phyloP scores from a whole-genome alignment of 352 stramenopile species.

The Peronospora destructor region DNA sequence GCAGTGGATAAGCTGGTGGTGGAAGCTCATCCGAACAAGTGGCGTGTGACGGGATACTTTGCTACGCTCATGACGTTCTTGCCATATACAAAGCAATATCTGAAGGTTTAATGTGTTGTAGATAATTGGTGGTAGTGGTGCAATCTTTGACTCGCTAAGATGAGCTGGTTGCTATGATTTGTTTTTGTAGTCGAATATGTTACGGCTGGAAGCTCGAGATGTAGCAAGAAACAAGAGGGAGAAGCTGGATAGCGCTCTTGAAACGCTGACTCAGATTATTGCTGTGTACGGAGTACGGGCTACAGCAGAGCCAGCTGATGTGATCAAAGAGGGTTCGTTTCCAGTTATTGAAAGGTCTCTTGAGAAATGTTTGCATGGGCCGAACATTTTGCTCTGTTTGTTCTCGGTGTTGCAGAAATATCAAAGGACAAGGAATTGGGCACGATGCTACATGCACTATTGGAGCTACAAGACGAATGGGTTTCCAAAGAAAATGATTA shows the following conservation, averaged over 20 bases:
- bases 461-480: slow-evolving; percentile 69
- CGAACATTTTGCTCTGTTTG: not conserved
- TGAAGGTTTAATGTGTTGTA: slow-evolving; percentile 42
- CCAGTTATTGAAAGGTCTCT: not conserved
- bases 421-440: slow-evolving; percentile 51
- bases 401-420: slow-evolving; percentile 30
- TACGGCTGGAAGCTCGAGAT: slow-evolving; percentile 74
- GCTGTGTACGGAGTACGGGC: slow-evolving; percentile 30
- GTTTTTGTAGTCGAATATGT: slow-evolving; percentile 66
- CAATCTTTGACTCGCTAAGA: not conserved
- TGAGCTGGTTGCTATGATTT: not conserved
- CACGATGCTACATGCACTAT: slow-evolving; percentile 38
- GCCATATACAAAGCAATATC: slow-evolving; percentile 83
- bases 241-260: slow-evolving; percentile 44
- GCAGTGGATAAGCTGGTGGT: slow-evolving; percentile 76
- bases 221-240: slow-evolving; percentile 47
- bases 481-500: slow-evolving; percentile 84
- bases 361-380: not conserved
- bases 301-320: slow-evolving; percentile 33
- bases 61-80: slow-evolving; percentile 83
- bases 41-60: slow-evolving; percentile 86
- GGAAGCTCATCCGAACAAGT: slow-evolving; percentile 81
- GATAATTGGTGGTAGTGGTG: not conserved
- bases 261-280: slow-evolving; percentile 29
- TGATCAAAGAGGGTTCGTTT: slow-evolving; percentile 50